Evolutionary conservation across 208 protist genomes (phyloP).

Genomic region (Acanthamoeba quina): DNA sequence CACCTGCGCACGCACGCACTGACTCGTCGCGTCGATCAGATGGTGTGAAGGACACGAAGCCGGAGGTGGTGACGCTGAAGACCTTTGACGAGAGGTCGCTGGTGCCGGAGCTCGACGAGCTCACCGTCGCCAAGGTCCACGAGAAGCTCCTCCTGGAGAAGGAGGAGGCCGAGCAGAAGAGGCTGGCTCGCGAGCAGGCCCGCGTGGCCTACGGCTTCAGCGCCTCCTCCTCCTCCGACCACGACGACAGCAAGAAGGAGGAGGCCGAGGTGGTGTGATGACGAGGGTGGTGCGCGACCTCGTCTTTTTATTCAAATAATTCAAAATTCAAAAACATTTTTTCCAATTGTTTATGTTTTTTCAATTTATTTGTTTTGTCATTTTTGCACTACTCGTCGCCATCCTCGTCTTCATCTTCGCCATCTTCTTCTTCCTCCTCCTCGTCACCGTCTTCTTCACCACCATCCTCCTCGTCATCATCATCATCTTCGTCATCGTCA

Average conservation of each 20-base stretch:
- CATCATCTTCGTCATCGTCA: neutral
- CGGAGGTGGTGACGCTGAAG: constrained; percentile 12
- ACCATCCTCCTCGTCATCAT: neutral
- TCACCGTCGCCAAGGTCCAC: constrained; percentile 30
- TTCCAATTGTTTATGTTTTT: no score
- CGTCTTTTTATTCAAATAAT: no score
- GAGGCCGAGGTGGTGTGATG: no score
- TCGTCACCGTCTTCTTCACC: neutral
- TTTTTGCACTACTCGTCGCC: no score
- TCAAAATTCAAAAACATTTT: no score
- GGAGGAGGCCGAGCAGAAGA: constrained; percentile 14
- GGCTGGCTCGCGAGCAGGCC: neutral
- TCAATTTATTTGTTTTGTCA: no score
- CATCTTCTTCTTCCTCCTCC: no score
- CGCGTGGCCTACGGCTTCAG: neutral
- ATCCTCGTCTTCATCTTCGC: no score
- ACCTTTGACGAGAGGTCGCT: constrained; percentile 52
- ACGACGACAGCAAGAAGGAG: no score
- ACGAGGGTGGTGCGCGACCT: no score
- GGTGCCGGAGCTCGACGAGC: constrained; percentile 18
- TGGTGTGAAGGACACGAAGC: constrained; percentile 22
- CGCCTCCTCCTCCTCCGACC: neutral
- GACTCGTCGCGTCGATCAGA: neutral
- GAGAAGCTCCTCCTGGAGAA: neutral
- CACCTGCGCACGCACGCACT: neutral